Percentiles rank a stretch among this genome's conserved stretches.
Conservation (phyloP, 2,329 filamentous ascomycete species). For the Magnaporthales sp. region DNA sequence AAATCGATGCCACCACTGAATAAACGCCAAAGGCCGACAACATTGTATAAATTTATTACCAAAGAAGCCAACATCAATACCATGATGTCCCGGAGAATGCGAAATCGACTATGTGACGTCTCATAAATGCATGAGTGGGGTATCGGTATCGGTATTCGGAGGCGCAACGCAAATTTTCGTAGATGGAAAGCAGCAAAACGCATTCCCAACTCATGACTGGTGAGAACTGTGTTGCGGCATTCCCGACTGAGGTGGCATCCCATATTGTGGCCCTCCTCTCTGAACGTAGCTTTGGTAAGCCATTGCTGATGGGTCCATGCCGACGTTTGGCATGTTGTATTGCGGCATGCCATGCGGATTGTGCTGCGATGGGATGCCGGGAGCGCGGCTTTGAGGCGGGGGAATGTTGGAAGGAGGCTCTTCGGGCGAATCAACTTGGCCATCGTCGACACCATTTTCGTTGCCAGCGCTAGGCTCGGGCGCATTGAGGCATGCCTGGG, state of each 20-base stretch:
- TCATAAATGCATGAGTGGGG: slow-evolving; percentile 46
- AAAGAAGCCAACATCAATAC: not conserved
- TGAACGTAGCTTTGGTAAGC: slow-evolving; percentile 81
- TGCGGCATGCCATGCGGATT: slow-evolving; percentile 52
- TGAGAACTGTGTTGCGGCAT: slow-evolving; percentile 80
- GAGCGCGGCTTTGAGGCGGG: slow-evolving; percentile 48
- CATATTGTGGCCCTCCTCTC: slow-evolving; percentile 64
- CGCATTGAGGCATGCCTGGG: slow-evolving; percentile 87
- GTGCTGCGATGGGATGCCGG: slow-evolving; percentile 42
- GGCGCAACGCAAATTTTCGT: slow-evolving; percentile 20
- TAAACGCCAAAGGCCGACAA: not conserved
- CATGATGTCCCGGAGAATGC: not conserved
- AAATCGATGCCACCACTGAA: not conserved
- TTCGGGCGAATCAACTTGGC: slow-evolving; percentile 82
- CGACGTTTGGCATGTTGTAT: slow-evolving; percentile 54
- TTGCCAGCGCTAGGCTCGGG: slow-evolving; percentile 77
- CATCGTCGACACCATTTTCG: slow-evolving; percentile 74
- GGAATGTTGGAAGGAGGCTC: slow-evolving; percentile 73
- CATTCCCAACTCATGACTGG: slow-evolving; percentile 48
- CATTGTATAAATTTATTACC: not conserved
- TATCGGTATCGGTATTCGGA: slow-evolving; percentile 27
- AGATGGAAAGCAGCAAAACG: slow-evolving; percentile 6
- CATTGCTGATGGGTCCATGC: slow-evolving; percentile 67
- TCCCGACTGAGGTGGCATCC: slow-evolving; percentile 67
- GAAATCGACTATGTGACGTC: slow-evolving; percentile 18